Evolutionary conservation across 129 eudicot genomes (phyloP), one percentile per base, ranked within the genome.

Genomic region (Pseudognaphalium luteoalbum): DNA sequence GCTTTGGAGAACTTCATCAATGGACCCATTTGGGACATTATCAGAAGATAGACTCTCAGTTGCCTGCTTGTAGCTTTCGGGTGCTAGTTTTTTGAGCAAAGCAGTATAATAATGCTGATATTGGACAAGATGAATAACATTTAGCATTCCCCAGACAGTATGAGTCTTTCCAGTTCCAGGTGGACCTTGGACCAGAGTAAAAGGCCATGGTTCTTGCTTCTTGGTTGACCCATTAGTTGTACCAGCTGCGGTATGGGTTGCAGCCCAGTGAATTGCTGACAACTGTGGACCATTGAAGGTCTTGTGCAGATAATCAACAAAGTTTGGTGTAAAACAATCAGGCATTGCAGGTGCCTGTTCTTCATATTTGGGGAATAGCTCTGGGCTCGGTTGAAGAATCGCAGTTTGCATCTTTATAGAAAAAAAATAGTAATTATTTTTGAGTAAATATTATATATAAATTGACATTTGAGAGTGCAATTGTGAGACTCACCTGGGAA

Each of bases 131-230:
- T 94, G 99, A 73, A 94, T 94, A 60, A 94, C 99, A 35, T 94
- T 94, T 47, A 94, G 83, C 99, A 94, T 94, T 77, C 99, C 99
- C 97, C 99, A 94, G 6, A 94, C 99, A 0, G 99, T 94, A 72
- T 94, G 99, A 0, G 99, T 94, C 76, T 94, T 94, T 20, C 99
- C 99, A 0, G 99, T 94, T 17, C 99, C 99, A 7, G 99, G 99
- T 59, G 99, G 99, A 12, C 99, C 99, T 79, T 94, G 99, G 51
- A 94, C 99, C 28, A 94, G 81, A 50, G 99, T 94, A 59, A 94
- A 94, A 15, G 99, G 99, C 99, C 99, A 94, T 7, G 97, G 98
- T 32, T 93, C 98, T 84, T 90, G 97, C 76, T 76, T 91, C 78
- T 89, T 94, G 16, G 93, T 80, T 68, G 70, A 11, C 72, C 89